Evolutionary conservation across 805 yeast genomes (phyloP), one percentile per base, ranked within the genome.

Genomic region (Sungouiella thailandica): DNA sequence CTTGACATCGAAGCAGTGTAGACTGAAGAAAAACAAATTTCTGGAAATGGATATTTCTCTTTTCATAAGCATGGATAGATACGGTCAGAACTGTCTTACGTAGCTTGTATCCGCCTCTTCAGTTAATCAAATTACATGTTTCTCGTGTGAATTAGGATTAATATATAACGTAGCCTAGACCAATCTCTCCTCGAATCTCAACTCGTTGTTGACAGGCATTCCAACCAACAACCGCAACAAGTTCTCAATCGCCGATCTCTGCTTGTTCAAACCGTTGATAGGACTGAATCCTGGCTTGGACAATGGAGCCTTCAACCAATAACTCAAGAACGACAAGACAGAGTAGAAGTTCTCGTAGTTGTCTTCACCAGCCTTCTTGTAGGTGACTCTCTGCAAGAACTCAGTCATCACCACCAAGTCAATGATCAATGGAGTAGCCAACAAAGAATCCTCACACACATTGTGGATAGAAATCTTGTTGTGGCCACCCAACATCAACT

Each of bases 231-330:
- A 78, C 57, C 96, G 80, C 64, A 89, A 68, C 56, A 89, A 77
- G 71, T 88, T 90, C 68, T 89, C 97, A 46, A 89, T 68, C 32
- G 94, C 96, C 50, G 80, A 74, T 57, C 96, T 82, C 71, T 90
- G 97, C 67, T 89, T 90, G 76, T 87, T 90, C 58, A 89, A 74
- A 17, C 97, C 96, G 54, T 89, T 89, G 52, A 89, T 85, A 20
- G 96, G 81, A 57, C 85, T 82, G 65, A 72, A 84, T 4, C 96
- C 96, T 31, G 87, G 85, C 65, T 90, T 84, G 31, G 95, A 80
- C 50, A 89, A 76, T 45, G 97, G 97, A 2, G 97, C 97, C 72
- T 89, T 89, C 57, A 90, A 78, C 97, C 97, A 89, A 68, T 89
- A 89, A 55, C 89, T 77, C 60, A 89, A 72, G 60, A 88, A 83